Evolutionary conservation across 2,329 filamentous ascomycete species (phyloP).

Genomic region (Amauroascus verrucosus): DNA sequence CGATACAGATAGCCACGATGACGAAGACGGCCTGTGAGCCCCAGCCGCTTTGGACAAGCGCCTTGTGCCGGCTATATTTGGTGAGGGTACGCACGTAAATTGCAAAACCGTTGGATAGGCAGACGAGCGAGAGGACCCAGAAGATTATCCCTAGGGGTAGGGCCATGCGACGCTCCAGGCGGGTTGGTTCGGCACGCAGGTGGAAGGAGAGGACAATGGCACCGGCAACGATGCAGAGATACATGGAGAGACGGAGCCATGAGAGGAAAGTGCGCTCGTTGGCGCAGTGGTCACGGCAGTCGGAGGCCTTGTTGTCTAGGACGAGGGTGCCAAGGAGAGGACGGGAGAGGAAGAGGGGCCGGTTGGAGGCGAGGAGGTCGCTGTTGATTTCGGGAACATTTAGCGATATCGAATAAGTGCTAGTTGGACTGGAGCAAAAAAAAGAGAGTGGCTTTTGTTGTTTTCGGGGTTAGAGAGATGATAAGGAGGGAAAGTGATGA

Average conservation of each 20-base stretch:
- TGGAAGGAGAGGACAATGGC: slow-evolving; percentile 93
- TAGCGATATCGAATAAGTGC: no score
- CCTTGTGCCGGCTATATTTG: slow-evolving; percentile 65
- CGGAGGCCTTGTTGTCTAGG: slow-evolving; percentile 57
- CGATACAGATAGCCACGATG: slow-evolving; percentile 35
- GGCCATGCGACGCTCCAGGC: slow-evolving; percentile 64
- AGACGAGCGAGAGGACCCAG: slow-evolving; percentile 71
- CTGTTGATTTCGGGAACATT: no score
- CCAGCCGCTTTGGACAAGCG: slow-evolving; percentile 87
- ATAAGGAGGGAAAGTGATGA: neutral
- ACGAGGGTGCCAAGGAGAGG: slow-evolving; percentile 51
- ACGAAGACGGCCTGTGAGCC: slow-evolving; percentile 71
- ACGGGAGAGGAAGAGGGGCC: slow-evolving; percentile 42
- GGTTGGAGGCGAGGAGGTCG: slow-evolving; percentile 21
- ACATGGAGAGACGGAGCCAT: slow-evolving; percentile 78
- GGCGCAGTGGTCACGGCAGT: slow-evolving; percentile 56
- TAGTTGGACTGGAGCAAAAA: neutral
- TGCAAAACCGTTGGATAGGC: slow-evolving; percentile 62
- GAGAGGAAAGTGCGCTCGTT: slow-evolving; percentile 72
- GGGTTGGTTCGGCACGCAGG: slow-evolving; percentile 60
- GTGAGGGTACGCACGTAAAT: slow-evolving; percentile 81
- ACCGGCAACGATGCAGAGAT: slow-evolving; percentile 80
- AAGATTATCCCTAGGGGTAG: slow-evolving; percentile 79
- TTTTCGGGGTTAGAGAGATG: neutral
- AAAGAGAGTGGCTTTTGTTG: no score